phyloP scores from a whole-genome alignment of 2,329 filamentous ascomycete genomes.

The Dactylonectria estremocensis region DNA sequence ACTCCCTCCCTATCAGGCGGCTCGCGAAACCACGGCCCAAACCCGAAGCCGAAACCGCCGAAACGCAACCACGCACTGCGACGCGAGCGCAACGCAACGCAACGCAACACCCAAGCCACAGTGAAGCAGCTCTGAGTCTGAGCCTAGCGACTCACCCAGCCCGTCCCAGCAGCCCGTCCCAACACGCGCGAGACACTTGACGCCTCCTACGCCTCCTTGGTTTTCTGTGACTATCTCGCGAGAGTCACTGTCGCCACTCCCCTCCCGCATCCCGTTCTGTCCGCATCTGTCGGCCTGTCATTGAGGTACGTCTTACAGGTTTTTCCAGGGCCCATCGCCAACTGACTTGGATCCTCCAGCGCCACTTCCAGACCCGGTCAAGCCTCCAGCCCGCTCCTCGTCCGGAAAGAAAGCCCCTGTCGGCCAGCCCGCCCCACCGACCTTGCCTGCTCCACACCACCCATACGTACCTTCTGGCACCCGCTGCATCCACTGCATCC shows the following conservation, averaged over 20 bases:
- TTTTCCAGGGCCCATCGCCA: constrained; percentile 13
- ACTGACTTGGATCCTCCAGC: constrained; percentile 9
- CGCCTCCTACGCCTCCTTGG: background rate
- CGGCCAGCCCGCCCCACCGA: constrained; percentile 24
- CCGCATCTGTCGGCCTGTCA: no score
- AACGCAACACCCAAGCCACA: constrained; percentile 4
- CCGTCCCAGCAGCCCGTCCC: background rate
- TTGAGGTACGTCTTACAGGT: no score
- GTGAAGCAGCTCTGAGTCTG: background rate
- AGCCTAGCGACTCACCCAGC: background rate
- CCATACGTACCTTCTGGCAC: background rate
- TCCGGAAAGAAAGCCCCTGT: constrained; percentile 17
- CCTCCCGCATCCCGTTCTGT: constrained; percentile 21
- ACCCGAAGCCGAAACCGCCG: constrained; percentile 28
- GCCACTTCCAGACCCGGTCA: constrained; percentile 25
- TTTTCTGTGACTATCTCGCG: no score
- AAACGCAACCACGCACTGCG: constrained; percentile 22
- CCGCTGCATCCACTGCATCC: constrained; percentile 2
- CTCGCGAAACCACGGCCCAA: constrained; percentile 27
- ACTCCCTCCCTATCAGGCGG: constrained; percentile 12
- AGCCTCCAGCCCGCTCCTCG: constrained; percentile 18
- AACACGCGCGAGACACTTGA: constrained; percentile 10
- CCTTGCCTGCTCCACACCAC: no score
- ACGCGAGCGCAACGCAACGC: constrained; percentile 13
- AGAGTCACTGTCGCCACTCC: constrained; percentile 14